Evolutionary conservation across 2,329 filamentous ascomycete genomes (phyloP), one percentile per base, ranked within the genome.

Genomic region (Niveomyces coronatus): DNA sequence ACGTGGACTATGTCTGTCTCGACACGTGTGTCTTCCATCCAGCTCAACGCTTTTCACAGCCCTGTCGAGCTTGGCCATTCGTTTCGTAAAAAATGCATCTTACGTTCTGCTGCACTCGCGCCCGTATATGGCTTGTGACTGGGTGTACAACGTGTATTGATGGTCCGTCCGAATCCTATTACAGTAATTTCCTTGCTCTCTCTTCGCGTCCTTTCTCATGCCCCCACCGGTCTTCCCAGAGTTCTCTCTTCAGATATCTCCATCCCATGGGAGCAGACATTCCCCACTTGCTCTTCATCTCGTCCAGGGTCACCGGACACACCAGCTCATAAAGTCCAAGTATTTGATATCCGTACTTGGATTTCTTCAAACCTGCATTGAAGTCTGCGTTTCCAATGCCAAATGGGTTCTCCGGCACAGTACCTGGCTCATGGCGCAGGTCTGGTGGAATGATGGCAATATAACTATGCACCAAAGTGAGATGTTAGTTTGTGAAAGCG

Each of bases 341-440:
- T 9, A 55, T 42, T 2, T 48, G 51, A 35, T 56, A 56, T 8
- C 47, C 53, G 31, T 47, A 53, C 15, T 47, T 50, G 8, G 50
- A 52, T 28, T 45, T 24, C 17, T 54, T 53, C 3, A 38, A 35
- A 1, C 53, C 49, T 9, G 48, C 47, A 24, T 56, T 56, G 41
- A 54, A 56, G 18, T 56, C 49, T 11, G 43, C 33, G 24, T 56
- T 56, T 23, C 51, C 51, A 9, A 53, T 47, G 10, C 53, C 53
- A 15, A 42, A 31, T 3, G 45, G 46, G 20, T 47, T 40, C 3
- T 42, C 37, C 4, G 45, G 46, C n/a, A 48, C 44, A 5, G 35
- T 31, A 9, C 45, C 45, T 1, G 46, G 44, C 3, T 43, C 45
- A 30, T 23, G 43, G n/a, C 45, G 42, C 15, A 42, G 18, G 4